These are phyloP conservation scores for Mycena sp. DNA, from an alignment of 1,284 basidiomycete genomes.

Conservation along the genomic window DNA sequence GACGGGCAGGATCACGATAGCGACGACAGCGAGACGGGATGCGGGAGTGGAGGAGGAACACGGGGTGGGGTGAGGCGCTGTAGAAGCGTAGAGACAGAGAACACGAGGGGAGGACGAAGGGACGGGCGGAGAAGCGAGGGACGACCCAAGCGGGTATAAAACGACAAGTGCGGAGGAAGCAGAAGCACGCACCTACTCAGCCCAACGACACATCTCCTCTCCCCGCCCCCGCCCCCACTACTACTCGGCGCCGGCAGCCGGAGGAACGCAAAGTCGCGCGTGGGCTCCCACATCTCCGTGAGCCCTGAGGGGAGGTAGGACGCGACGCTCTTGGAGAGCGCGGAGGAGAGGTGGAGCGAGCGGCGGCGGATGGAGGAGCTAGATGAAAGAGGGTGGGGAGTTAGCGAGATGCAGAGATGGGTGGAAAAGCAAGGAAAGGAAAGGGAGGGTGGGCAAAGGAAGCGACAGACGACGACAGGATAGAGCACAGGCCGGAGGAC, in stretches of 20 bases:
- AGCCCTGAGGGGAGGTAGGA: constrained; percentile 87
- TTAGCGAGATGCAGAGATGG: neutral
- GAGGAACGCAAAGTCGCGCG: constrained; percentile 93
- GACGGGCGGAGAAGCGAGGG: too few species aligned
- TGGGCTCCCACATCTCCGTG: constrained; percentile 97
- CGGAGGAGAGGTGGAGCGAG: constrained; percentile 84
- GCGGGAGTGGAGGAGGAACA: too few species aligned
- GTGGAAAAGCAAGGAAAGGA: neutral
- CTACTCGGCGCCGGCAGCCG: constrained; percentile 72
- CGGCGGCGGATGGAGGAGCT: constrained; percentile 73
- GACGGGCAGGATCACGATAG: too few species aligned
- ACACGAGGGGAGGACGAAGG: too few species aligned
- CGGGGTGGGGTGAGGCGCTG: too few species aligned
- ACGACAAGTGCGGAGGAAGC: neutral
- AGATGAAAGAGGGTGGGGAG: neutral
- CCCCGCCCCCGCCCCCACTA: constrained; percentile 39
- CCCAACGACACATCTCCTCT: constrained; percentile 79
- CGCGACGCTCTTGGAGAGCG: constrained; percentile 84
- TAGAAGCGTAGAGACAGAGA: too few species aligned
- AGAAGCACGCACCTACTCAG: constrained; percentile 75
- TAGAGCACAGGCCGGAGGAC: neutral
- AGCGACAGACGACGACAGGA: neutral
- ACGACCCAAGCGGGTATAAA: too few species aligned
- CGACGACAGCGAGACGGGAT: too few species aligned
- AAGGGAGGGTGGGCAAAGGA: neutral